These are phyloP conservation scores for Entomortierella beljakovae DNA, from an alignment of 192 early-diverging fungal species.

Conservation along the genomic window DNA sequence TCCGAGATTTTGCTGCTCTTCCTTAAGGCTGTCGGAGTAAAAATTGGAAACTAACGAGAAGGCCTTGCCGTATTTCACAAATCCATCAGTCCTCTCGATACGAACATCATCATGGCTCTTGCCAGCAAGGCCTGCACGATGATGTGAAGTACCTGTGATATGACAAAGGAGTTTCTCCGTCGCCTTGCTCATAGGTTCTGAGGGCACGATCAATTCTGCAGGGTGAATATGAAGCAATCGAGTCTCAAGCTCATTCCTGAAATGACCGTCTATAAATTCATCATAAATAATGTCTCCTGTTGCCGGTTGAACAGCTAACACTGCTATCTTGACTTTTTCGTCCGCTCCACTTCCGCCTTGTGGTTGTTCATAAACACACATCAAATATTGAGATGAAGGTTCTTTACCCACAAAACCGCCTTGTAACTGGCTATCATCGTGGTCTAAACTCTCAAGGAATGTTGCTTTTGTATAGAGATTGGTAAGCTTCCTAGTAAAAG, in stretches of 20 bases:
- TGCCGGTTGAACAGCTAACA: conserved; percentile 71
- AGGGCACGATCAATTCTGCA: conserved; percentile 72
- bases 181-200: conserved; percentile 57
- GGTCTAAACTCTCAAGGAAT: conserved; percentile 56
- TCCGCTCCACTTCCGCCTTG: conserved; percentile 56
- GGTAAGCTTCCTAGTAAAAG: conserved; percentile 74
- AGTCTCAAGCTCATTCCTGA: conserved; percentile 76
- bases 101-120: conserved; percentile 57
- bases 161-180: conserved; percentile 67
- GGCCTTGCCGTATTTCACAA: conserved; percentile 59
- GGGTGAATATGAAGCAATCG: conserved; percentile 74
- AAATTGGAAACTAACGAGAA: conserved; percentile 60
- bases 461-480: conserved; percentile 80
- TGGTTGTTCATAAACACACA: conserved; percentile 61
- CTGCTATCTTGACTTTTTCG: conserved; percentile 59
- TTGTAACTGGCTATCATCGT: conserved; percentile 41
- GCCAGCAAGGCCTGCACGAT: neutral
- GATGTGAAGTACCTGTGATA: conserved; percentile 30
- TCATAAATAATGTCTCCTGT: conserved; percentile 83
- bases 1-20: conserved; percentile 9
- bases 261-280: conserved; percentile 70
- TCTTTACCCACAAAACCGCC: conserved; percentile 14
- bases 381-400: conserved; percentile 54
- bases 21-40: conserved; percentile 42
- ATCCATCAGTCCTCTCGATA: conserved; percentile 64